phyloP scores from a whole-genome alignment of 208 protist species.

The Leishmania guyanensis region DNA sequence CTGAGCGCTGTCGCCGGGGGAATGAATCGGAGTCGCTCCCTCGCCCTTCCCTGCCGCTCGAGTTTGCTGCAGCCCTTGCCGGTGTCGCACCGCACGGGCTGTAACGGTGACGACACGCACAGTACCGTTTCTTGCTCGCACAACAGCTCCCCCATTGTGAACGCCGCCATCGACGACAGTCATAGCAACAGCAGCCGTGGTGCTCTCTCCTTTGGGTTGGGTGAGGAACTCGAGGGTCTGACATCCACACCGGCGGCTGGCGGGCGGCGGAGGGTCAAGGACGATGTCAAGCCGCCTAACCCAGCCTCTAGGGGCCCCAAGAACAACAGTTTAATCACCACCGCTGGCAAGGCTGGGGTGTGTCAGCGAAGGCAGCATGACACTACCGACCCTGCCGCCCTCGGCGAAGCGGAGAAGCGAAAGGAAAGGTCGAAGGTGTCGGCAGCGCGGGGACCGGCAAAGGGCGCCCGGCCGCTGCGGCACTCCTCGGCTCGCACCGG shows the following conservation, averaged over 20 bases:
- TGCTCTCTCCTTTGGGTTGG: background rate
- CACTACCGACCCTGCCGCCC: background rate
- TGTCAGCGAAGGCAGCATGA: background rate
- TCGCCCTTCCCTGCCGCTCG: slow-evolving; percentile 3
- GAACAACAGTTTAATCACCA: background rate
- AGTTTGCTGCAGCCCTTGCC: slow-evolving; percentile 6
- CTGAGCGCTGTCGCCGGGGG: background rate
- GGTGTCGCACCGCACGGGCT: slow-evolving; percentile 7
- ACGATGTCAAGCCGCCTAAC: background rate
- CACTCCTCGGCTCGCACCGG: background rate
- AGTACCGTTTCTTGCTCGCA: slow-evolving; percentile 21
- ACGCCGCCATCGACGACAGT: slow-evolving; percentile 18
- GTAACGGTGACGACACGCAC: slow-evolving; percentile 16
- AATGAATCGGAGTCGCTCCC: background rate
- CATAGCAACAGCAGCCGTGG: slow-evolving; percentile 23
- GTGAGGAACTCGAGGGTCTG: slow-evolving; percentile 5
- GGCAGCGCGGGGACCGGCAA: background rate
- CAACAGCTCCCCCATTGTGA: slow-evolving; percentile 26
- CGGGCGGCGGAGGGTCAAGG: background rate
- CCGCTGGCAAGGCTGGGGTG: background rate
- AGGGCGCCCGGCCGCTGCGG: background rate
- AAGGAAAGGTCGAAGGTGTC: background rate
- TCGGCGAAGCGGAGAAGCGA: background rate
- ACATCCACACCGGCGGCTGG: background rate
- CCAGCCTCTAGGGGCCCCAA: background rate